These are phyloP conservation scores for Acer yangbiense DNA, from an alignment of 345 rosid genomes.

Conservation along the genomic window DNA sequence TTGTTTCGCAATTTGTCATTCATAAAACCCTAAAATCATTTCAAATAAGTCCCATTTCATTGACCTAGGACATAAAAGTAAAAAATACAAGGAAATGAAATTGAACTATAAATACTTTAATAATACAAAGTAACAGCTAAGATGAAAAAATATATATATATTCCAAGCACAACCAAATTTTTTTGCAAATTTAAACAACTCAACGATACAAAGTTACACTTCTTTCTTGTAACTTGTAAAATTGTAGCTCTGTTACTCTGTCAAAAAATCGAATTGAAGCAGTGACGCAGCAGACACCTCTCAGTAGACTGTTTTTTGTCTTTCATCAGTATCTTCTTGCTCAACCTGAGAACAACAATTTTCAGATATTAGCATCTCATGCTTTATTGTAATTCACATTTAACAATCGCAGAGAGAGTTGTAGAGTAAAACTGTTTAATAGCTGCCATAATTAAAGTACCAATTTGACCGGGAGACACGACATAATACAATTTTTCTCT, in stretches of 20 bases:
- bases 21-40: no score
- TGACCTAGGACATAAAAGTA: no score
- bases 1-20: no score
- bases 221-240: neutral
- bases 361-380: neutral
- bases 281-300: neutral
- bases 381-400: neutral
- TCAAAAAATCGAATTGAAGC: constrained; percentile 2
- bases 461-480: neutral
- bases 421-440: neutral
- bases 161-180: neutral
- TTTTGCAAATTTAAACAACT: neutral
- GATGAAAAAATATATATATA: neutral
- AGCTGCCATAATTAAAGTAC: neutral
- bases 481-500: no score
- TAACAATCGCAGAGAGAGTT: neutral
- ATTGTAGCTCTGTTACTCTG: neutral
- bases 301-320: constrained; percentile 41
- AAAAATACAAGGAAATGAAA: neutral
- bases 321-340: constrained; percentile 52
- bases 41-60: no score
- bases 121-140: neutral
- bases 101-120: neutral
- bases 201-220: neutral
- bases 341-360: constrained; percentile 50